Conservation (phyloP, 257 asterid species). For the Fraxinus excelsior region DNA sequence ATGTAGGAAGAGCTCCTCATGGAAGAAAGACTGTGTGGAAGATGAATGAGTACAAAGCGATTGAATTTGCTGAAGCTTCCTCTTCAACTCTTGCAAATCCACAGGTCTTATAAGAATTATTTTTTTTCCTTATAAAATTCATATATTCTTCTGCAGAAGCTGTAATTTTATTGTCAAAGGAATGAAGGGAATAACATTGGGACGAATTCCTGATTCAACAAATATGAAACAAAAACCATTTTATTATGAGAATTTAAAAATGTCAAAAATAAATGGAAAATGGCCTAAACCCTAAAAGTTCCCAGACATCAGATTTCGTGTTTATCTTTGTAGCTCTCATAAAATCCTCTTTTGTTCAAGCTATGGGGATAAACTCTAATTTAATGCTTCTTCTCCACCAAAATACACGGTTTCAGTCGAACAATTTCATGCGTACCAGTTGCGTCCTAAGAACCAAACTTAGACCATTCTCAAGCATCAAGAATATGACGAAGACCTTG, state of each 20-base stretch:
- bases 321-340: background rate
- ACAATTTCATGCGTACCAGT: too few relatives aligned
- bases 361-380: too few relatives aligned
- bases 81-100: conserved; percentile 24
- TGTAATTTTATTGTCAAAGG: background rate
- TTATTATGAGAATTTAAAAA: too few relatives aligned
- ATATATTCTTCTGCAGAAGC: background rate
- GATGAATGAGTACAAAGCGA: conserved; percentile 51
- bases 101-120: conserved; percentile 30
- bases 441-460: too few relatives aligned
- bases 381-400: background rate
- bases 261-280: background rate
- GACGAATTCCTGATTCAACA: background rate
- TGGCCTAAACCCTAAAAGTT: background rate
- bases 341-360: too few relatives aligned
- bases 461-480: too few relatives aligned
- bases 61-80: conserved; percentile 22
- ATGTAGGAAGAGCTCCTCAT: conserved; percentile 48
- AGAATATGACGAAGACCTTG: too few relatives aligned
- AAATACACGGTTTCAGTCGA: too few relatives aligned
- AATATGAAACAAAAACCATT: too few relatives aligned
- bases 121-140: background rate
- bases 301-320: background rate
- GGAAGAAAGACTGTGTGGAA: conserved; percentile 54
- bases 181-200: background rate